Evolutionary conservation across 805 yeast species (phyloP).

Genomic region (Saccharomyces eubayanus): DNA sequence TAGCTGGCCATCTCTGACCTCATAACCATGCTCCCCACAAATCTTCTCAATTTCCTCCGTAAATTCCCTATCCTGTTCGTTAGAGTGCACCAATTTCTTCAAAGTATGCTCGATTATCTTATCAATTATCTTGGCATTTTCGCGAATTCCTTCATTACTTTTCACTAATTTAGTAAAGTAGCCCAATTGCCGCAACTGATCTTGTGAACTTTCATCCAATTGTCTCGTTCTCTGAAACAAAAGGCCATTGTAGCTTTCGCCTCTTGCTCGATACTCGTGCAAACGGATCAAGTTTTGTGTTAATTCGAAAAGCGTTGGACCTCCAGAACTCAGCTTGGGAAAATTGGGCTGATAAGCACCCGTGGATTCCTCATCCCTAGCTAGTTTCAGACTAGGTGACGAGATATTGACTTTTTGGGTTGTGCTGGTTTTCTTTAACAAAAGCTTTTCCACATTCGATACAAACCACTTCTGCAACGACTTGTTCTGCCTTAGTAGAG

Average conservation of each 20-base stretch:
- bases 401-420: constrained; percentile 7
- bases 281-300: constrained; percentile 9
- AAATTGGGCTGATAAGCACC: not conserved
- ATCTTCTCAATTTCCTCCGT: not conserved
- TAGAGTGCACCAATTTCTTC: constrained; percentile 17
- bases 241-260: constrained; percentile 14
- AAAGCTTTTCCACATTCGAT: constrained; percentile 11
- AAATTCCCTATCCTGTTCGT: constrained; percentile 2
- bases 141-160: constrained; percentile 40
- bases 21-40: not conserved
- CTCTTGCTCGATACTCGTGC: constrained; percentile 14
- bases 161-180: constrained; percentile 44
- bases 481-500: constrained; percentile 16
- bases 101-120: constrained; percentile 37
- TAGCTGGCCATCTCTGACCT: not conserved
- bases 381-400: constrained; percentile 11
- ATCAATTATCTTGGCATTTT: constrained; percentile 42
- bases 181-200: constrained; percentile 36
- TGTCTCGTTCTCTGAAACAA: constrained; percentile 15
- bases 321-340: constrained; percentile 1
- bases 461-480: constrained; percentile 16
- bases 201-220: constrained; percentile 3
- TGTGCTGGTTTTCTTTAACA: constrained; percentile 9
- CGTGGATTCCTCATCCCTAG: not conserved
- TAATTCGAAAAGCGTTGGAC: constrained; percentile 8